Evolutionary conservation across 257 asterid species (phyloP), one percentile per base, ranked within the genome.

Genomic region (Penstemon newberryi): DNA sequence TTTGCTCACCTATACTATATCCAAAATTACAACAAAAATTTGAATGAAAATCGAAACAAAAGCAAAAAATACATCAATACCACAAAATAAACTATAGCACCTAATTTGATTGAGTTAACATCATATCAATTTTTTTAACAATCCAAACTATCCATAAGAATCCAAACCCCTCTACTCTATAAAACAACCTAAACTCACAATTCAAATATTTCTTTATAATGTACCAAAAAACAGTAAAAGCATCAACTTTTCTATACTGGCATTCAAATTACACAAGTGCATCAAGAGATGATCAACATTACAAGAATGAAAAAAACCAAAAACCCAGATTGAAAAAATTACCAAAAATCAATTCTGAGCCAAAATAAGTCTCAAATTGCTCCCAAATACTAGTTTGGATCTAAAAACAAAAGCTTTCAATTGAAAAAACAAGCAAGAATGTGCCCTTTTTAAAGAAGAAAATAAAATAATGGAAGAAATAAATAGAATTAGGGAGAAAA

Each of bases 211-310:
- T 42, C 19, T 60, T 6, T 19, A 65, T 56, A 53, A 54, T 39
- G 57, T 10, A 70, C 52, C 62, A 59, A 0, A 43, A 50, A 78
- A 55, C 55, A 43, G 72, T 13, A 60, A 58, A 69, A n/a, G 37
- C 13, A 44, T 43, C 3, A 45, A 54, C 49, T 15, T 66, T 60
- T 15, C 49, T 7, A 73, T 47, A 72, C 41, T 53, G 9, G 62
- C 33, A 78, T 66, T 67, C 52, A 61, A 72, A 37, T 18, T 11
- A 25, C 53, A 75, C 53, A 37, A 51, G 33, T 9, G 25, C 56
- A 71, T 9, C 52, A 52, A 59, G 57, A 53, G 15, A 73, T 63
- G 76, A 82, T 83, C 84, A 68, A 76, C 86, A 78, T 69, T 76
- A 75, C 67, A 75, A 66, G 44, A 70, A 74, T 53, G 70, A 75